Evolutionary conservation across 192 early-diverging fungal species (phyloP).

Genomic region (Entomortierella chlamydospora): DNA sequence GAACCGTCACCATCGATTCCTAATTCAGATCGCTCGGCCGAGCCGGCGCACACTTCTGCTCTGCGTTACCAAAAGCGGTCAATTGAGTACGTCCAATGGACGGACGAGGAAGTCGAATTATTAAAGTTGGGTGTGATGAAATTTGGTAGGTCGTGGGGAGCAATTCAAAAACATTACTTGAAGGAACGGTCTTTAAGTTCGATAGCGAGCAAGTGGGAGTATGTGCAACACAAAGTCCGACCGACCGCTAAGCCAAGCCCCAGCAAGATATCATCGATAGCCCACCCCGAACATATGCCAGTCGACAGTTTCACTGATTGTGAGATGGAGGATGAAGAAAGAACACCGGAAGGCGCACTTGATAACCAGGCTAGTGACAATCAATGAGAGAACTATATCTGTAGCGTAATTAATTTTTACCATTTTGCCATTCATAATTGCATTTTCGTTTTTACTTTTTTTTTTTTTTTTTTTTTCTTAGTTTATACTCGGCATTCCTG

Average conservation of each 20-base stretch:
- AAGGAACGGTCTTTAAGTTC: conserved; percentile 12
- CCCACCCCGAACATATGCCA: not conserved
- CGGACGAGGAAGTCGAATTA: conserved; percentile 9
- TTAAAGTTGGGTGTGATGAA: conserved; percentile 14
- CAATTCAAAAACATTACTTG: conserved; percentile 15
- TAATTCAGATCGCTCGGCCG: not conserved
- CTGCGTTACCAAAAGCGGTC: not conserved
- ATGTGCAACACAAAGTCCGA: conserved; percentile 1
- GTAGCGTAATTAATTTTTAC: too few species aligned
- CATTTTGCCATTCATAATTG: too few species aligned
- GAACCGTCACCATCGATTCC: not conserved
- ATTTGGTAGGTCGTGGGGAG: conserved; percentile 14
- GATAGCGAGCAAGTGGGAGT: conserved; percentile 21
- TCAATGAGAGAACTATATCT: too few species aligned
- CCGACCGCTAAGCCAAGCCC: not conserved
- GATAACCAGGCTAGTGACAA: too few species aligned
- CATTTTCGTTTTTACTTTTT: too few species aligned
- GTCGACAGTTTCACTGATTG: not conserved
- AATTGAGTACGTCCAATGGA: conserved; percentile 2
- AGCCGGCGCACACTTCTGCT: not conserved
- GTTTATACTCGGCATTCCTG: too few species aligned
- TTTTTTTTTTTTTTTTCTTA: too few species aligned
- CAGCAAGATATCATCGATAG: not conserved
- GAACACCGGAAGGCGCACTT: not conserved
- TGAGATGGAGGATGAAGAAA: conserved; percentile 1